These are phyloP conservation scores for Picea abies DNA, from an alignment of 83 land plant species.

Conservation along the genomic window DNA sequence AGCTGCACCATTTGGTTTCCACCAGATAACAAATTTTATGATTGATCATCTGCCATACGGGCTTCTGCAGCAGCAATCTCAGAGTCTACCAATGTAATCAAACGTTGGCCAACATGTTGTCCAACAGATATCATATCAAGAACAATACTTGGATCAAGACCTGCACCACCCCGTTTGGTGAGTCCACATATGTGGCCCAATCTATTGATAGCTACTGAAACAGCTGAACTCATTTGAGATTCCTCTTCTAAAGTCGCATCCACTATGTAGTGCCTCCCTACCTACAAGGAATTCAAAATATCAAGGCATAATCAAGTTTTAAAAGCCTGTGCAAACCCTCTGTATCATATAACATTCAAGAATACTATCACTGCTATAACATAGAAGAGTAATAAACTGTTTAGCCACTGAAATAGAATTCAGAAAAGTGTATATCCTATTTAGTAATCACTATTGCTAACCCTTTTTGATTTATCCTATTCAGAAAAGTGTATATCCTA, in stretches of 20 bases:
- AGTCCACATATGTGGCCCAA: constrained; percentile 81
- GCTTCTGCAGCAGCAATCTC: constrained; percentile 84
- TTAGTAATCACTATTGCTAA: neutral
- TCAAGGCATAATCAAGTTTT: neutral
- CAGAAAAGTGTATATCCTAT: neutral
- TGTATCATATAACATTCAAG: neutral
- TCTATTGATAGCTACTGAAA: constrained; percentile 80
- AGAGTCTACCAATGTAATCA: constrained; percentile 62
- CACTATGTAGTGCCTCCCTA: constrained; percentile 89
- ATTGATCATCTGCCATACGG: constrained; percentile 19
- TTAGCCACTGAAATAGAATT: neutral
- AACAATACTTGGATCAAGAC: constrained; percentile 87
- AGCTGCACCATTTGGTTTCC: neutral
- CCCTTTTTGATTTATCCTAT: neutral
- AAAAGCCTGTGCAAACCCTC: neutral
- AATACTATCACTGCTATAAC: neutral
- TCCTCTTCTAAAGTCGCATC: constrained; percentile 97
- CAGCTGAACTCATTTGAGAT: constrained; percentile 92
- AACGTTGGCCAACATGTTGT: constrained; percentile 57
- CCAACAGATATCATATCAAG: constrained; percentile 92
- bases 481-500: neutral
- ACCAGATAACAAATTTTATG: neutral
- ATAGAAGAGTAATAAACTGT: neutral
- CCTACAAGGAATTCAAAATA: constrained; percentile 33
- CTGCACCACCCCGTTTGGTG: constrained; percentile 83